These are phyloP conservation scores for Cytidiella melzeri DNA, from an alignment of 768 basidiomycete species.

Conservation along the genomic window DNA sequence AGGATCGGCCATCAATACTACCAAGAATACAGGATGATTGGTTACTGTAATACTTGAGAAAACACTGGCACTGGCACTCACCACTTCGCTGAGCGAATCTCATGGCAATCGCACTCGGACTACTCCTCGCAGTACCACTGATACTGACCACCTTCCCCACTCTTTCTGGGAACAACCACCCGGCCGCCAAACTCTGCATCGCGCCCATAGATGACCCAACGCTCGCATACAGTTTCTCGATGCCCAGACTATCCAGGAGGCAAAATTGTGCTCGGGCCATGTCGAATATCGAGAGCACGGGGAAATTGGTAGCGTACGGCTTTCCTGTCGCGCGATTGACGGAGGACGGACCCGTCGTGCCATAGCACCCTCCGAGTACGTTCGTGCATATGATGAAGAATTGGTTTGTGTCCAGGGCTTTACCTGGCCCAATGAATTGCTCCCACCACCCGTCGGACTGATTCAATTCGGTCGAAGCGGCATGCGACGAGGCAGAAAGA, in stretches of 20 bases:
- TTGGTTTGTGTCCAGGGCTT: constrained; percentile 85
- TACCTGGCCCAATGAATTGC: constrained; percentile 94
- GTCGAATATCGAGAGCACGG: constrained; percentile 89
- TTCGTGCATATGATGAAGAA: constrained; percentile 96
- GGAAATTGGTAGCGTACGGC: constrained; percentile 88
- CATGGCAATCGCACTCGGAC: constrained; percentile 90
- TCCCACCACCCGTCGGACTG: constrained; percentile 96
- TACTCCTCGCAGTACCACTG: constrained; percentile 90
- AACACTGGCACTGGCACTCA: constrained; percentile 33
- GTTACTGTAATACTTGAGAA: constrained; percentile 1
- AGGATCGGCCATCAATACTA: constrained; percentile 98
- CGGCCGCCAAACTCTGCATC: constrained; percentile 97
- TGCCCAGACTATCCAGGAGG: constrained; percentile 77
- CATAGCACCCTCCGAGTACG: constrained; percentile 96
- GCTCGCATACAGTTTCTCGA: constrained; percentile 84
- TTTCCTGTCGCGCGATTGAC: constrained; percentile 59
- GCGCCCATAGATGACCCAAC: constrained; percentile 97
- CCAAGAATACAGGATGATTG: background rate
- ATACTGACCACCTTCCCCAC: constrained; percentile 91
- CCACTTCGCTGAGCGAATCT: constrained; percentile 95
- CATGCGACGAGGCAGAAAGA: constrained; percentile 92
- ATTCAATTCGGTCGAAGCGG: constrained; percentile 74
- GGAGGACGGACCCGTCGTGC: constrained; percentile 91
- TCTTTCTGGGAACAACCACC: constrained; percentile 83
- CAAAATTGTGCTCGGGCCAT: constrained; percentile 94